These are phyloP conservation scores for Endotrypanum monterogeii DNA, from an alignment of 208 protist species.

Conservation along the genomic window DNA sequence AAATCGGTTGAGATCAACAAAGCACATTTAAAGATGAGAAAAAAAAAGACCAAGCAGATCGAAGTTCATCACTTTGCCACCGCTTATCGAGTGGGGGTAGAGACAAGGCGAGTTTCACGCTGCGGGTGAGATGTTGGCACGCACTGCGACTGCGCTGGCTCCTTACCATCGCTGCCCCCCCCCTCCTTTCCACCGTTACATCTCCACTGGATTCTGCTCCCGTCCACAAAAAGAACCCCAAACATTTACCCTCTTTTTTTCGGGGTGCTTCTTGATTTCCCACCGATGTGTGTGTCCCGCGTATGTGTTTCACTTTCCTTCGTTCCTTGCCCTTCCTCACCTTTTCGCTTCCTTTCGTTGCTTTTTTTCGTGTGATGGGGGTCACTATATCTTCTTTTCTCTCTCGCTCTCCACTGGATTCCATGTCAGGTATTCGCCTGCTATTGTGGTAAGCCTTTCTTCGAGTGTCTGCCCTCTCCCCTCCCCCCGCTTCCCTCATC, in stretches of 20 bases:
- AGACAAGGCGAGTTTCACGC: not conserved
- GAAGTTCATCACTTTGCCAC: not conserved
- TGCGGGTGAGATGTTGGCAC: not conserved
- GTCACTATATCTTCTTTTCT: not conserved
- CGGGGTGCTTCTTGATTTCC: not conserved
- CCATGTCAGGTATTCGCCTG: not conserved
- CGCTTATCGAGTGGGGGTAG: not conserved
- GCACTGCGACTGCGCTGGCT: not conserved
- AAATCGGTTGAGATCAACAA: not conserved
- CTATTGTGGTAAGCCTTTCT: not conserved
- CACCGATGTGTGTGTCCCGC: not conserved
- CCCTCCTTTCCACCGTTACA: not conserved
- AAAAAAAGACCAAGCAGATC: not conserved
- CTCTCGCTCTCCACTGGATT: not conserved
- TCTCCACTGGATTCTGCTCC: not conserved
- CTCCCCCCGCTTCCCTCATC: not conserved
- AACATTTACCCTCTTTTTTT: not conserved
- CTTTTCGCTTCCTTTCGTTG: not conserved
- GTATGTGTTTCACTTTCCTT: not conserved
- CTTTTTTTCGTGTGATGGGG: not conserved
- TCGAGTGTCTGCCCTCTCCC: not conserved
- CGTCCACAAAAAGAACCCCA: not conserved
- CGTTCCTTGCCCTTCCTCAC: not conserved
- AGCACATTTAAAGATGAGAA: not conserved
- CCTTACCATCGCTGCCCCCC: not conserved